A percentile compares a stretch with the other conserved stretches of the same genome.
These are phyloP conservation scores for Silybum marianum DNA, from an alignment of 129 eudicot genomes.

Conservation along the genomic window DNA sequence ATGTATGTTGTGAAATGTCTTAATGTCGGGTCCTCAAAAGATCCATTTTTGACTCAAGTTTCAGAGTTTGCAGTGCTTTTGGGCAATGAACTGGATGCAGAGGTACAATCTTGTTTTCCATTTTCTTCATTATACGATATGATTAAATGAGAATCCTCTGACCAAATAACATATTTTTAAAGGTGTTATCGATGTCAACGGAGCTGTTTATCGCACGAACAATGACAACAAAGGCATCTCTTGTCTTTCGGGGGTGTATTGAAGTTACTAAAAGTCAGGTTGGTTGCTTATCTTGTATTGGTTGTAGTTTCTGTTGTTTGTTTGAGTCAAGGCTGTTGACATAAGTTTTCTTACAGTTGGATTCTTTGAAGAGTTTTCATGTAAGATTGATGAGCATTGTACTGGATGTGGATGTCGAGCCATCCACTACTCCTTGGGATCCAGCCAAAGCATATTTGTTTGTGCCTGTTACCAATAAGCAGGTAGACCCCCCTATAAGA, in stretches of 20 bases:
- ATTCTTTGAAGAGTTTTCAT: constrained; percentile 85
- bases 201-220: constrained; percentile 95
- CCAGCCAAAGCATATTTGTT: constrained; percentile 91
- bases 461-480: constrained; percentile 55
- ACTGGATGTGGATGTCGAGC: constrained; percentile 97
- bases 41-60: constrained; percentile 77
- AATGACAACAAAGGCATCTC: constrained; percentile 80
- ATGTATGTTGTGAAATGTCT: constrained; percentile 83
- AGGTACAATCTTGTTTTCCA: constrained; percentile 47
- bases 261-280: constrained; percentile 79
- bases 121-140: background rate
- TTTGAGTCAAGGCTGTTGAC: constrained; percentile 2
- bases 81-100: constrained; percentile 98
- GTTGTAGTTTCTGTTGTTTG: background rate
- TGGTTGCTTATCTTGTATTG: constrained; percentile 13
- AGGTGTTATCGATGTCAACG: constrained; percentile 99
- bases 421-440: constrained; percentile 98
- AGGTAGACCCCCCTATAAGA: constrained; percentile 42
- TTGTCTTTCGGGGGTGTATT: constrained; percentile 70
- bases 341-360: constrained; percentile 51
- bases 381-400: constrained; percentile 98
- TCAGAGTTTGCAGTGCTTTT: constrained; percentile 89
- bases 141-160: background rate
- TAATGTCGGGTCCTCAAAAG: constrained; percentile 77
- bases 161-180: background rate